Evolutionary conservation across 2,329 filamentous ascomycete genomes (phyloP).

Genomic region (Talaromyces sp.): DNA sequence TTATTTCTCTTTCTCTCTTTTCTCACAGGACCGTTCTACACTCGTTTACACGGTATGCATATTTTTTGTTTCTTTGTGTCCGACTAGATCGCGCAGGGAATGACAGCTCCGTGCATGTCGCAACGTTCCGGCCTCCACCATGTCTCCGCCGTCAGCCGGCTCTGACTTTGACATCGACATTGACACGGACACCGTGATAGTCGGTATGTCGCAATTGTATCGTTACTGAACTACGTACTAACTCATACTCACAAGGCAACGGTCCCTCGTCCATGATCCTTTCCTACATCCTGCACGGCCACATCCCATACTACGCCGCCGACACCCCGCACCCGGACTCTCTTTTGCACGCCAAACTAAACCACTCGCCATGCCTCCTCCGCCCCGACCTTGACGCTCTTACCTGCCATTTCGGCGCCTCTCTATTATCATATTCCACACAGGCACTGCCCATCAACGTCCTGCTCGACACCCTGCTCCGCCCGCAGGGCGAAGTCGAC

Average conservation of each 20-base stretch:
- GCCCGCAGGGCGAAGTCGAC: slow-evolving; percentile 58
- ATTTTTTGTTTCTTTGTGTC: background rate
- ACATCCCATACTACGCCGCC: slow-evolving; percentile 55
- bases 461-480: slow-evolving; percentile 57
- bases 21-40: background rate
- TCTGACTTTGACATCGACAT: slow-evolving; percentile 24
- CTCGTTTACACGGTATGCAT: background rate
- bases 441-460: slow-evolving; percentile 60
- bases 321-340: slow-evolving; percentile 54
- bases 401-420: slow-evolving; percentile 56
- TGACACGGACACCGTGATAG: slow-evolving; percentile 41
- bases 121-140: slow-evolving; percentile 23
- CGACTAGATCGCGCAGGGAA: background rate
- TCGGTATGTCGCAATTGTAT: slow-evolving; percentile 35
- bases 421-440: slow-evolving; percentile 59
- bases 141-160: slow-evolving; percentile 22
- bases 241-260: slow-evolving; percentile 46
- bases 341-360: slow-evolving; percentile 56
- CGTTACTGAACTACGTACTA: background rate
- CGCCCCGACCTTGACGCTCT: slow-evolving; percentile 47
- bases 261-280: slow-evolving; percentile 61
- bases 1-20: background rate
- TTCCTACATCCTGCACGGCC: slow-evolving; percentile 61
- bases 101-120: background rate
- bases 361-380: slow-evolving; percentile 45